Base-by-base conservation (phyloP, 257 asterid species). In the Hygrophila difformis region DNA sequence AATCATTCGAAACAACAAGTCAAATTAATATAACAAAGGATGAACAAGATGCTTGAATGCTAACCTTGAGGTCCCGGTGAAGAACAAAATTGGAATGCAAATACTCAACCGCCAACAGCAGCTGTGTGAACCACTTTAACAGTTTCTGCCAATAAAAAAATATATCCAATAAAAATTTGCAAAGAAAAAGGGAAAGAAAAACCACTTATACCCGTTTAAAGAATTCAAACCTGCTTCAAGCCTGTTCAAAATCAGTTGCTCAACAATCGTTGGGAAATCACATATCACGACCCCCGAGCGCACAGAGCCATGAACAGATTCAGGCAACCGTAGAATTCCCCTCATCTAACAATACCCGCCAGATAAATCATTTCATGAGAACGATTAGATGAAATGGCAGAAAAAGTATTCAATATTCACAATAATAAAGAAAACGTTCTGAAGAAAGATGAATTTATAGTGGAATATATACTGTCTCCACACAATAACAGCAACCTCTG, bases 31-130 rank as follows among this genome's bases (percentile, higher is more conserved):
- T n/a, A 56, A 44, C 41, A 49, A 58, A 15, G 44, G 52, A 39
- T 20, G 17, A n/a, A 36, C 56, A 55, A 35, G 19, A 54, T 11
- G 8, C 20, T 10, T 9, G n/a, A 39, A 38, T 53, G 44, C 69
- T 2, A 69, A 91, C 99, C 65, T 91, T 91, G 49, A 91, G 93
- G 69, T 91, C 99, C 41, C 99, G 84, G 62, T 91, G 99, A 18
- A 91, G 75, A 63, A 91, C 99, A 59, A 44, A 91, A 12, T 86
- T 91, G 33, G 99, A 84, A 63, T 91, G 99, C 69, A 91, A 81
- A 80, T 91, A 91, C 22, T 86, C 99, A 28, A 86, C 97, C 2
- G 99, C 97, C 73, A 91, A 64, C 12, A 91, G 55, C 39, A 91
- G 74, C 72, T 91, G 99, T 47, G 97, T 51, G 60, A 86, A 86